Percentiles rank a stretch among this genome's conserved stretches.
Evolutionary conservation across 208 protist species (phyloP).

Genomic region (Leishmania mexicana): DNA sequence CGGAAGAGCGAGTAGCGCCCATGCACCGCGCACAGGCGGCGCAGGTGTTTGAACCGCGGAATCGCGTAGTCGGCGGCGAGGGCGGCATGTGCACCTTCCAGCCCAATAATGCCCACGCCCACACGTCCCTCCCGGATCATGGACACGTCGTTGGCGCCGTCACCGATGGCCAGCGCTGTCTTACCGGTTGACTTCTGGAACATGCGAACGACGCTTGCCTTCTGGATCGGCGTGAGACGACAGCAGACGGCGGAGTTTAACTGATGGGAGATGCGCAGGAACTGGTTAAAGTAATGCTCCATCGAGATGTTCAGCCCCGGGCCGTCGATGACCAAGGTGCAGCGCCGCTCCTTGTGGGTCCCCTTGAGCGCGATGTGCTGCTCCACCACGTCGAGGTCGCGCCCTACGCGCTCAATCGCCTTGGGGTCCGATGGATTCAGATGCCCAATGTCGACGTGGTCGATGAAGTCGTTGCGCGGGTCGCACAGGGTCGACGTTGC

Average conservation of each 20-base stretch:
- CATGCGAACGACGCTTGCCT: slow-evolving; percentile 90
- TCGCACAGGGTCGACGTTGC: slow-evolving; percentile 86
- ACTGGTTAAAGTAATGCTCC: slow-evolving; percentile 71
- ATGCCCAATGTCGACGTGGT: slow-evolving; percentile 83
- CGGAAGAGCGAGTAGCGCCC: slow-evolving; percentile 95
- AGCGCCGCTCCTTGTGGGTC: slow-evolving; percentile 44
- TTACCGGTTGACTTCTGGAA: slow-evolving; percentile 84
- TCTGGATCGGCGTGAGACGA: slow-evolving; percentile 91
- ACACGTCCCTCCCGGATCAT: slow-evolving; percentile 97
- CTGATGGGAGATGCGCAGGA: slow-evolving; percentile 71
- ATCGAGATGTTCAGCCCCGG: slow-evolving; percentile 73
- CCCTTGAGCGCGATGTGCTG: slow-evolving; percentile 57
- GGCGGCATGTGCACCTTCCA: slow-evolving; percentile 96
- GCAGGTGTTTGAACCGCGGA: slow-evolving; percentile 93
- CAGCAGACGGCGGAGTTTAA: slow-evolving; percentile 91
- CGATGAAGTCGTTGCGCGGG: slow-evolving; percentile 75
- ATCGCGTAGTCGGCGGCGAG: slow-evolving; percentile 95
- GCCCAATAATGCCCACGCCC: slow-evolving; percentile 96
- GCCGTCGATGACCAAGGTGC: slow-evolving; percentile 86
- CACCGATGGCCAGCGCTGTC: slow-evolving; percentile 97
- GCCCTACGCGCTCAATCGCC: slow-evolving; percentile 60
- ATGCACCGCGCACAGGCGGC: slow-evolving; percentile 94
- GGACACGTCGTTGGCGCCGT: slow-evolving; percentile 98
- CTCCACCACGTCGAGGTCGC: slow-evolving; percentile 65
- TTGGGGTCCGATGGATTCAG: slow-evolving; percentile 42